A percentile compares a stretch with the other conserved stretches of the same genome.
Evolutionary conservation across 495 filamentous ascomycete genomes (phyloP).

Genomic region (Cercophora newfieldiana): DNA sequence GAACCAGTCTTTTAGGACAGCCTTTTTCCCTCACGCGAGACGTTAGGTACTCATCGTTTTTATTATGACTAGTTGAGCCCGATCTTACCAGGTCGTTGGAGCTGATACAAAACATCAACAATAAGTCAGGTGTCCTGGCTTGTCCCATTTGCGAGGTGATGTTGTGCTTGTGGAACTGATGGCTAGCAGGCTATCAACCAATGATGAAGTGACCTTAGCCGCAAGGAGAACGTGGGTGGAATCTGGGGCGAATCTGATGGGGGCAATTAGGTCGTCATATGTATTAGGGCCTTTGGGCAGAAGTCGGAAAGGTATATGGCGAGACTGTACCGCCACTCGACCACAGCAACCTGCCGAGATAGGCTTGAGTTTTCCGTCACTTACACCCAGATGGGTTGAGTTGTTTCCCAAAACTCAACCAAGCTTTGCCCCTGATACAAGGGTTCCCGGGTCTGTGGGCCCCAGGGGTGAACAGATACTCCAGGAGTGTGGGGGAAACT

Average conservation of each 20-base stretch:
- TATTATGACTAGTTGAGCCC: background rate
- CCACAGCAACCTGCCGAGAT: too few species aligned
- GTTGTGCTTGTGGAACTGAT: background rate
- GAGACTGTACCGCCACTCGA: too few species aligned
- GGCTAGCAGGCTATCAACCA: background rate
- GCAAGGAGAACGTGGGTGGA: too few species aligned
- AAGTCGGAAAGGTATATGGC: too few species aligned
- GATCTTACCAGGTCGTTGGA: background rate
- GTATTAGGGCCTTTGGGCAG: too few species aligned
- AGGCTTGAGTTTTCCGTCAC: too few species aligned
- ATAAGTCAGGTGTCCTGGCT: background rate
- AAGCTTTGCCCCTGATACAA: background rate
- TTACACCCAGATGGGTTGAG: too few species aligned
- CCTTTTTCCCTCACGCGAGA: background rate
- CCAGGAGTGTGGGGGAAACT: background rate
- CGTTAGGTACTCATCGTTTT: background rate
- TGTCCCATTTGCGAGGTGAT: background rate
- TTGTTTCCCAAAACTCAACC: background rate
- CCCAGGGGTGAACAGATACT: background rate
- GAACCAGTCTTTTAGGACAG: background rate
- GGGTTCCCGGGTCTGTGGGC: background rate
- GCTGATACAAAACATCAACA: background rate
- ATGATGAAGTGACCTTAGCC: too few species aligned
- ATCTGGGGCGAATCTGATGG: background rate
- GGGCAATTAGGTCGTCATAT: too few species aligned